phyloP scores from a whole-genome alignment of 75 land plant genomes.

The Picea glauca region DNA sequence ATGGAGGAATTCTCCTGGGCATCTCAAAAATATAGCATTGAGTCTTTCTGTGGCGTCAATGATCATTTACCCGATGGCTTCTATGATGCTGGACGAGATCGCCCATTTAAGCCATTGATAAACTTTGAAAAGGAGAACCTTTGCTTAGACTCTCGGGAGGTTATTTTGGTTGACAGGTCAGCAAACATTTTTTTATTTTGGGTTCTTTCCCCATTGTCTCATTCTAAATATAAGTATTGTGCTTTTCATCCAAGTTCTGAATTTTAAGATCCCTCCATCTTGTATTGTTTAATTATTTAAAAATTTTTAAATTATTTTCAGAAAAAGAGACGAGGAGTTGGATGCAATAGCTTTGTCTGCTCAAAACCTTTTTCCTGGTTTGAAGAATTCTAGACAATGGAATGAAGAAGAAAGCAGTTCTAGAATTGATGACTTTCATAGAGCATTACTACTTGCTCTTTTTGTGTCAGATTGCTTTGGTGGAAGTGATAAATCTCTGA shows the following conservation, averaged over 20 bases:
- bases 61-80: conserved; percentile 90
- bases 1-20: conserved; percentile 21
- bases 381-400: conserved; percentile 24
- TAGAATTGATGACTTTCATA: conserved; percentile 38
- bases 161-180: conserved; percentile 91
- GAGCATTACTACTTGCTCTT: conserved; percentile 75
- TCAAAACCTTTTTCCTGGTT: conserved; percentile 41
- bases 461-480: conserved; percentile 97
- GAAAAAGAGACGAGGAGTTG: conserved; percentile 80
- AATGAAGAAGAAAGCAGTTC: conserved; percentile 9
- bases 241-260: not conserved
- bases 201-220: not conserved
- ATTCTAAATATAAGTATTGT: not conserved
- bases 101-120: conserved; percentile 66
- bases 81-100: conserved; percentile 97
- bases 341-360: conserved; percentile 75
- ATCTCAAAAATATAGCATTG: conserved; percentile 59
- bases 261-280: not conserved
- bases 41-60: conserved; percentile 68
- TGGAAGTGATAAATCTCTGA: conserved; percentile 71
- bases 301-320: conserved; percentile 18
- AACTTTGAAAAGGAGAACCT: conserved; percentile 54
- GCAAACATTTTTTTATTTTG: not conserved
- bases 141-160: conserved; percentile 75
- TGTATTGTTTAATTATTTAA: not conserved